Evolutionary conservation across 2,329 filamentous ascomycete species (phyloP), one percentile per base, ranked within the genome.

Genomic region (Sclerotinia glacialis): DNA sequence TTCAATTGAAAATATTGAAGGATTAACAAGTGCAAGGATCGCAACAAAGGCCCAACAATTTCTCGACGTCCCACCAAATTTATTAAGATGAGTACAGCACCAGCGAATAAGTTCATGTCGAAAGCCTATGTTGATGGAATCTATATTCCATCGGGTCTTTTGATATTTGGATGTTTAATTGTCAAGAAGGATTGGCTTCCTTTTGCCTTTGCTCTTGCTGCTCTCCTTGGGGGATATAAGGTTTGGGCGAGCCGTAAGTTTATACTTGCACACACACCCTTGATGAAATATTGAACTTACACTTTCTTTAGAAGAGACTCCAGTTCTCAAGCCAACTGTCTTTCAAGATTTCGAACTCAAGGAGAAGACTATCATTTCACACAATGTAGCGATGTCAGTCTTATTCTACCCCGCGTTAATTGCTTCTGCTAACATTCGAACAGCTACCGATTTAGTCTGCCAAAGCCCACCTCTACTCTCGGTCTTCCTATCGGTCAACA

Each of bases 401-500:
- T 54, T 53, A 47, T 60, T 54, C 26, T 21, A 53, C 18, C 42
- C 31, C 16, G n/a, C 11, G 16, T 44, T 65, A 67, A 50, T 18
- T 28, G 12, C 23, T 26, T 42, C 26, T 23, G 9, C 61, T 65
- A 61, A 65, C 54, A 60, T 34, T 8, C 31, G n/a, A 26, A 53
- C 69, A 92, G 89, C 82, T 99, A 98, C 84, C 93, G 95, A 76
- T 97, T 98, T 82, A 85, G 85, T 71, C 91, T 99, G 50, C 93
- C 93, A 67, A 84, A 84, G 62, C 81, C 88, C 50, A 89, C 83
- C 74, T 86, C 91, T 72, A 92, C 97, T 78, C 91, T 98, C 75
- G 95, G 95, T 76, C 90, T 98, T 53, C 94, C 95, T 72, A 98
- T 98, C 82, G 95, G 95, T 77, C 95, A 99, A 83, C 95, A 99